Percentiles rank a stretch among this genome's conserved stretches.
phyloP scores from a whole-genome alignment of 2,329 filamentous ascomycete species.

The Sordariomycetes sp. region DNA sequence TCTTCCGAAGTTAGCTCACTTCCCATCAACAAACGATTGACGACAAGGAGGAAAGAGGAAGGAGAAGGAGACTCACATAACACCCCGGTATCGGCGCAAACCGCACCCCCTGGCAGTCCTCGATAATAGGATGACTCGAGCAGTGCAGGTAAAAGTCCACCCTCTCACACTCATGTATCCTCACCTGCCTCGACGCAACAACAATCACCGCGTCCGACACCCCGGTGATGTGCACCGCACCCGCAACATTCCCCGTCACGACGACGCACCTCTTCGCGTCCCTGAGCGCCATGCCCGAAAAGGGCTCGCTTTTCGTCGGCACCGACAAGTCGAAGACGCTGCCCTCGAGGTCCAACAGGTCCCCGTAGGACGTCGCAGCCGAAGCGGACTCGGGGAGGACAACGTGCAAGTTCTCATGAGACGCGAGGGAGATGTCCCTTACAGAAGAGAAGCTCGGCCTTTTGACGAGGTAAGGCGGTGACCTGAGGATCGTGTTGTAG shows the following conservation, averaged over 20 bases:
- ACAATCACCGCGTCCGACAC: constrained; percentile 63
- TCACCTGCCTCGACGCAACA: constrained; percentile 71
- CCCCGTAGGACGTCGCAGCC: constrained; percentile 59
- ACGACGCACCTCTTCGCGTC: constrained; percentile 59
- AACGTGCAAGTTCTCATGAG: constrained; percentile 59
- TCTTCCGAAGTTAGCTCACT: background rate
- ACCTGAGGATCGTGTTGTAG: constrained; percentile 44
- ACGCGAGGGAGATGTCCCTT: constrained; percentile 48
- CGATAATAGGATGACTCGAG: constrained; percentile 79
- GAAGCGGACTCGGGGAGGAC: constrained; percentile 60
- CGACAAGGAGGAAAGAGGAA: background rate
- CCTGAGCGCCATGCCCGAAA: constrained; percentile 56
- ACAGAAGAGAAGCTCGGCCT: constrained; percentile 52
- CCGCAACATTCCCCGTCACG: constrained; percentile 64
- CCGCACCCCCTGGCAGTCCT: constrained; percentile 65
- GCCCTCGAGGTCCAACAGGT: constrained; percentile 51
- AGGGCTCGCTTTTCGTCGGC: constrained; percentile 45
- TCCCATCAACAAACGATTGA: too few species aligned
- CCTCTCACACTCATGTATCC: constrained; percentile 76
- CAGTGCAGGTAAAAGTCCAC: constrained; percentile 78
- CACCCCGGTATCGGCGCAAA: constrained; percentile 63
- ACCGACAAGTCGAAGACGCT: constrained; percentile 75
- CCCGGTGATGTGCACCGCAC: constrained; percentile 71
- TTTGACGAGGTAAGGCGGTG: constrained; percentile 25
- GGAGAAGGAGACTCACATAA: constrained; percentile 41